Base-by-base conservation (phyloP, 1,284 basidiomycete genomes). In the Moesziomyces aphidis region DNA sequence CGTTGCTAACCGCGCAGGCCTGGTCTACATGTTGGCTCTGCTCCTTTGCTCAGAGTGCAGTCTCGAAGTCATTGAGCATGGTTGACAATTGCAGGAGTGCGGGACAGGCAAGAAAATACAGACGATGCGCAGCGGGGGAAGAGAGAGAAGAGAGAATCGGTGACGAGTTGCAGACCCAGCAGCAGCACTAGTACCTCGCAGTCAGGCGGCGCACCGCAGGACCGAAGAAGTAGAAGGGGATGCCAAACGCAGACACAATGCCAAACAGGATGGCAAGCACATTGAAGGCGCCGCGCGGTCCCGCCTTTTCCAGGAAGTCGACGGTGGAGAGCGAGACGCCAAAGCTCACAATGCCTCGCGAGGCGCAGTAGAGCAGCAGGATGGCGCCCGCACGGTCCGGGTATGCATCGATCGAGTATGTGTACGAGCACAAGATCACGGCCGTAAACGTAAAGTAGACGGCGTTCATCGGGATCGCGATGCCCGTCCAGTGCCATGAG, bases 191-290 rank as follows among this genome's bases (percentile, higher is more conserved):
- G 36, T 52, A 52, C 7, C 50, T 31, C 4, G 36, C 39, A 5
- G 50, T 52, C n/a, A 52, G 50, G 11, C 50, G 50, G 50, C 50
- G 50, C 11, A 52, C 39, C 4, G 50, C 50, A 7, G 50, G 31
- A 34, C 51, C 51, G n/a, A 53, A 44, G 8, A 53, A 44, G 51
- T 53, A 53, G 39, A 44, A 17, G 23, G 51, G 51, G 19, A 53
- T 53, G 39, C 39, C 51, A 43, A 53, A 31, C 13, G 51, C 51
- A 24, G 51, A 43, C 19, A 53, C 39, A 8, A 44, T 36, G 9
- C 51, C 51, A 44, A 44, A 44, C 22, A 53, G 39, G n/a, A 53
- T 53, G 22, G 51, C 51, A 26, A 53, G 42, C 17, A 53, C 42
- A 24, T 53, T 53, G 24, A 53, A 44, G 2, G 51, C 51, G 17